Conservation (phyloP, 1,139 yeast species). For the Suhomyces chickasaworum region DNA sequence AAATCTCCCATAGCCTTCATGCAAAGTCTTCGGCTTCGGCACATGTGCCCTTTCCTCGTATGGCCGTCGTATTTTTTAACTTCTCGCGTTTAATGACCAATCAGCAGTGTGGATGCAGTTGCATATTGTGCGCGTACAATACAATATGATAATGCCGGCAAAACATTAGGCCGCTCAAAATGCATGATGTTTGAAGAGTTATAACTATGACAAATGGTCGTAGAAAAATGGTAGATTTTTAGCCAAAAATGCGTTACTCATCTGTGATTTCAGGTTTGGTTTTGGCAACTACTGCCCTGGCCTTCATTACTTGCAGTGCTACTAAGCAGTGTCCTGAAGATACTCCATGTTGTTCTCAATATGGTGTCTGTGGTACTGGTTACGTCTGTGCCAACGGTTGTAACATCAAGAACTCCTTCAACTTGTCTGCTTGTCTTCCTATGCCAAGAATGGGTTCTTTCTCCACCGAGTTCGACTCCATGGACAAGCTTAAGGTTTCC, state of each 20-base stretch:
- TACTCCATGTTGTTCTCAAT: conserved; percentile 80
- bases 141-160: neutral
- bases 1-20: neutral
- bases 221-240: no score
- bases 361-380: conserved; percentile 86
- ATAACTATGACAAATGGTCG: neutral
- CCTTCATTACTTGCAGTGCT: conserved; percentile 47
- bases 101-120: neutral
- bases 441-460: conserved; percentile 46
- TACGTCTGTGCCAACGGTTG: conserved; percentile 81
- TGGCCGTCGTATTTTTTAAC: neutral
- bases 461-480: conserved; percentile 41
- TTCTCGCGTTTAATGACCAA: neutral
- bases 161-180: neutral
- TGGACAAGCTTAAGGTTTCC: conserved; percentile 33
- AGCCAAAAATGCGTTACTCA: conserved; percentile 8
- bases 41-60: neutral
- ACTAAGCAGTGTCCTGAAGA: conserved; percentile 64
- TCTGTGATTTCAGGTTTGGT: conserved; percentile 12
- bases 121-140: neutral
- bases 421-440: conserved; percentile 68
- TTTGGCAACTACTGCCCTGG: conserved; percentile 10
- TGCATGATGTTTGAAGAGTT: neutral
- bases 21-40: neutral
- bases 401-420: conserved; percentile 66